Conservation (phyloP, 2,329 filamentous ascomycete genomes). For the Gyromitra esculenta region DNA sequence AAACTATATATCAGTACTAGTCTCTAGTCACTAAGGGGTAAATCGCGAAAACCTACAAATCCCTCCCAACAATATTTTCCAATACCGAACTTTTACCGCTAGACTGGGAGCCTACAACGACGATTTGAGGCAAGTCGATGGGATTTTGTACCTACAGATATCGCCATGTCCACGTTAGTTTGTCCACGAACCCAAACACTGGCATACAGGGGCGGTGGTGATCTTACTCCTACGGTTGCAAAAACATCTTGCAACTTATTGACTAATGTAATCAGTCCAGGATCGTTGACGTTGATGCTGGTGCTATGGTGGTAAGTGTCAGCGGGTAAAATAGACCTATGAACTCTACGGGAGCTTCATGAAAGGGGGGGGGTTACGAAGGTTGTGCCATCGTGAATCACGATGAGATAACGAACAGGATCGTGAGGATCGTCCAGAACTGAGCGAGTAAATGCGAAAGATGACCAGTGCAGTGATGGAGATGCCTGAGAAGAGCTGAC, state of each 20-base stretch:
- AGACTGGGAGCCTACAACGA: conserved; percentile 96
- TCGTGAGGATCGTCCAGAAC: not conserved
- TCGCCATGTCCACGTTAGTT: conserved; percentile 55
- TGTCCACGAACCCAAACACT: conserved; percentile 20
- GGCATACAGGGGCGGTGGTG: conserved; percentile 17
- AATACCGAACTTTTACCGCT: conserved; percentile 99
- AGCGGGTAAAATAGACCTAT: conserved; percentile 34
- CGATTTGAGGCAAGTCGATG: conserved; percentile 98
- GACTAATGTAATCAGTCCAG: conserved; percentile 79
- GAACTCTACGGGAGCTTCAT: conserved; percentile 18
- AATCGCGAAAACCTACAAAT: conserved; percentile 77
- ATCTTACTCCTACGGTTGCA: conserved; percentile 85
- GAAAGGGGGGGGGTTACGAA: conserved; percentile 38
- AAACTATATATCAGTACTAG: conserved; percentile 57
- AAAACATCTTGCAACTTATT: conserved; percentile 99
- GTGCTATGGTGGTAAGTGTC: conserved; percentile 34
- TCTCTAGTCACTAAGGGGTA: conserved; percentile 9
- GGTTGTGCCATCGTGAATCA: conserved; percentile 41
- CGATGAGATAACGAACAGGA: conserved; percentile 7
- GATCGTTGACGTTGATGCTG: conserved; percentile 78
- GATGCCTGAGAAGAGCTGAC: conserved; percentile 35
- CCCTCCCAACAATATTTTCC: conserved; percentile 97
- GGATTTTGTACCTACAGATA: conserved; percentile 85
- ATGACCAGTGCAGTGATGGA: conserved; percentile 25
- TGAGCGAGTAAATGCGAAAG: conserved; percentile 24